Base-by-base conservation (phyloP, 1,284 basidiomycete genomes). In the Ganoderma meredithae region DNA sequence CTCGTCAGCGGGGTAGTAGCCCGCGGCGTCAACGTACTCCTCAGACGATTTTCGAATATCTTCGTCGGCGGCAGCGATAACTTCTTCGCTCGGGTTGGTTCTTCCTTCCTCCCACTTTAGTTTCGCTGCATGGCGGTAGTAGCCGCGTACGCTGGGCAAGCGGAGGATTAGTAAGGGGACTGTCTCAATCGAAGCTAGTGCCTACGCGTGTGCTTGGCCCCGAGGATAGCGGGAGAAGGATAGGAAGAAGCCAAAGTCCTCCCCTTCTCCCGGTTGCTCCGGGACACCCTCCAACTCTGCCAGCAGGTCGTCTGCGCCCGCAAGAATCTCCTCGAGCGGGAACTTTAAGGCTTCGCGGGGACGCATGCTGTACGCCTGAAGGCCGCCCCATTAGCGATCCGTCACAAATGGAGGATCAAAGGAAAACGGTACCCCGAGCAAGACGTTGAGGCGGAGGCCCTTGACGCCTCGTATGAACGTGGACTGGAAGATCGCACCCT, bases 151-250 rank as follows among this genome's bases (percentile, higher is more conserved):
- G 12, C 81, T 83, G 55, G 13, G 60, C 2, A 53, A 36, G 31
- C 10, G 13, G 22, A 65, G 15, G 19, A 25, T 49, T 5, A 39
- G 31, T 17, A 15, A 39, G 2, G 12, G 15, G 6, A 3, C 9
- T 12, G 40, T 41, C 17, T 10, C 17, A 31, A n/a, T 36, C 5
- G n/a, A 10, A 10, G 7, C 19, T 5, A 19, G 15, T 1, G 76
- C 80, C 27, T 71, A 84, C 83, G 79, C 73, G 33, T 79, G 70
- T 25, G 81, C 82, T 47, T 78, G 77, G 9, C 73, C 83, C 40
- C 74, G 74, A 19, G 81, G 80, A 71, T 84, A 83, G 22, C 76
- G 64, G 72, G 76, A 79, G 67, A 81, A 83, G 2, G 81, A 79
- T 10, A 73, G 65, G 25, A 73, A 59, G 63, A 77, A 76, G 0